Evolutionary conservation across 305 asterid species (phyloP), one percentile per base, ranked within the genome.

Genomic region (Fraxinus paxiana): DNA sequence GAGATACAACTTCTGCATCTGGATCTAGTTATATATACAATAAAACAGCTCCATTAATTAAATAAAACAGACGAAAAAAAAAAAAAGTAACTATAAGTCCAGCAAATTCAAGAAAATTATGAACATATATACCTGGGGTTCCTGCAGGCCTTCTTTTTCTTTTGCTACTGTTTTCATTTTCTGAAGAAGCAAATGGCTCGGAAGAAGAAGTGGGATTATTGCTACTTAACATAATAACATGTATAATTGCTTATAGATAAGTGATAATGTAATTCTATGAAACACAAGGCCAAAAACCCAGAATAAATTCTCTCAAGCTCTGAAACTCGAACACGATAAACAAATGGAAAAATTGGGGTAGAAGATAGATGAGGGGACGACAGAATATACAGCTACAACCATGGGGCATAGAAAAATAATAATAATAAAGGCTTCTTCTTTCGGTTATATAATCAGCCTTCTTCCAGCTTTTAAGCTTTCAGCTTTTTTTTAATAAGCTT

Each of bases 131-230:
- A 92, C 98, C 98, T 86, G 97, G 98, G 18, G 98, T 91, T 83
- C 97, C 97, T 72, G 98, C 97, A 4, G 98, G 98, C 13, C 92
- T 89, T 81, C 98, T 85, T 76, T 90, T 91, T 5, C 96, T 81
- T 80, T 89, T 92, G 56, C 84, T 84, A 35, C 81, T 41, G 85
- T 65, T 82, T 24, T 86, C 92, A 61, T 89, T 84, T 15, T 89
- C 92, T 30, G 91, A 75, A 34, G 86, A 80, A 35, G 89, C 72
- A 84, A 87, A 83, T 12, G 93, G 85, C 46, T 91, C 92, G 5
- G 89, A 87, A 56, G 90, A 86, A 69, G 87, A 87, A 46, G 94
- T 86, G 10, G 92, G 92, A 82, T 85, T 85, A 51, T 80, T 79
- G 90, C 79, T 79, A 87, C 77, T 86, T 34, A 92, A 79, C 31